Base-by-base conservation (phyloP, 169 alveolate genomes). In the Babesia microti region DNA sequence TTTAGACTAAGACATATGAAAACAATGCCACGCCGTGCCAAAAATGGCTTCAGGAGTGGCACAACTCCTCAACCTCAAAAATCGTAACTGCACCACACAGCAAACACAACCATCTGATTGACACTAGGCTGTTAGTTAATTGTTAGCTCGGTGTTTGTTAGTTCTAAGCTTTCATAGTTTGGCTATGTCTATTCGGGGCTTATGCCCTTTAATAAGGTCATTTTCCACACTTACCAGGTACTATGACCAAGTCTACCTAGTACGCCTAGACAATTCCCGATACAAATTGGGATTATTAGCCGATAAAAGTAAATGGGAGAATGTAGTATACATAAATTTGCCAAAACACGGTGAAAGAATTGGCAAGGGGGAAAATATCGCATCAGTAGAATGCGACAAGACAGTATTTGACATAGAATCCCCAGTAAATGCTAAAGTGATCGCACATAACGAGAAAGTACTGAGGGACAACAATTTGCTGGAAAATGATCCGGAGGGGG, bases 11-110 rank as follows among this genome's bases (percentile, higher is more conserved):
- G 97, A 69, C 88, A 92, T 74, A 69, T 92, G 68, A 93, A 91
- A 84, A 81, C 89, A 26, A 57, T 94, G 73, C 85, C 94, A 21
- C 78, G 98, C 75, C 88, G 94, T 63, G 85, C 89, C 56, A 92
- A 91, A 86, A 91, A 92, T 69, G 91, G 92, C 52, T 94, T 92
- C 87, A 83, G 97, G 54, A 93, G 89, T 26, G 98, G 97, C 47
- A 85, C 91, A 24, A 66, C 67, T 12, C 93, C 96, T 30, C 60
- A 55, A 34, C 68, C 89, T 37, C 68, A 75, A 45, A 63, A 60
- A 54, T 49, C 53, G 48, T 50, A 34, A 41, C 51, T 42, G 11
- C 53, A 48, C 26, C 41, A 48, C 49, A 27, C 61, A 18, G 61
- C 40, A 5, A n/a, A n/a, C n/a, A n/a, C n/a, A n/a, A n/a, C n/a